Conservation (phyloP, 2,329 filamentous ascomycete genomes). For the Calonectria crousiana region DNA sequence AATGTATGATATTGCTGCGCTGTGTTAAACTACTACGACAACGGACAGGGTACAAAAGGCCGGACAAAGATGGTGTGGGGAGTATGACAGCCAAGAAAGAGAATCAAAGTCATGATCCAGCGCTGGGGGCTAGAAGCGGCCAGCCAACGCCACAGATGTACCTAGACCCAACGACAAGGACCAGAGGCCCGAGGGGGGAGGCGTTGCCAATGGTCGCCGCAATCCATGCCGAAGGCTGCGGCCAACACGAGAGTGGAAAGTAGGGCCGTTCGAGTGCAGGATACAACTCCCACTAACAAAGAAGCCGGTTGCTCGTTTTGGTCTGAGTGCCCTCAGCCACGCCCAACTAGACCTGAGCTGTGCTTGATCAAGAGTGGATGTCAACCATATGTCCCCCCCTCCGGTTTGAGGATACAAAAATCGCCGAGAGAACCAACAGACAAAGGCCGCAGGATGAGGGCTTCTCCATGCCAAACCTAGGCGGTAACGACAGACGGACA, state of each 20-base stretch:
- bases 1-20: constrained; percentile 31
- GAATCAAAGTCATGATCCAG: constrained; percentile 7
- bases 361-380: neutral
- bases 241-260: constrained; percentile 21
- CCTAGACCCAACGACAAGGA: constrained; percentile 20
- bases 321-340: constrained; percentile 9
- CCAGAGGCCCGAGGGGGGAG: constrained; percentile 18
- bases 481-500: neutral
- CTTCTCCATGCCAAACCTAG: neutral
- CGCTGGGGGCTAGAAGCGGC: constrained; percentile 34
- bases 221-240: constrained; percentile 23
- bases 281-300: constrained; percentile 31
- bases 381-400: neutral
- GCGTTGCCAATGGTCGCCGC: constrained; percentile 20
- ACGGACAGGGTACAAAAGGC: constrained; percentile 25
- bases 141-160: constrained; percentile 17
- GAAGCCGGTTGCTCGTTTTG: constrained; percentile 18
- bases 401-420: neutral
- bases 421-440: neutral
- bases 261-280: constrained; percentile 32
- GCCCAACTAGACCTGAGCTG: neutral
- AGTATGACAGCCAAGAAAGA: constrained; percentile 30
- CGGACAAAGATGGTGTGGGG: constrained; percentile 35
- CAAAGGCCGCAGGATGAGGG: neutral
- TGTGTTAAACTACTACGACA: constrained; percentile 13